Percentiles rank a stretch among this genome's conserved stretches.
phyloP scores from a whole-genome alignment of 495 filamentous ascomycete species.

The Aspergillus sparsus region DNA sequence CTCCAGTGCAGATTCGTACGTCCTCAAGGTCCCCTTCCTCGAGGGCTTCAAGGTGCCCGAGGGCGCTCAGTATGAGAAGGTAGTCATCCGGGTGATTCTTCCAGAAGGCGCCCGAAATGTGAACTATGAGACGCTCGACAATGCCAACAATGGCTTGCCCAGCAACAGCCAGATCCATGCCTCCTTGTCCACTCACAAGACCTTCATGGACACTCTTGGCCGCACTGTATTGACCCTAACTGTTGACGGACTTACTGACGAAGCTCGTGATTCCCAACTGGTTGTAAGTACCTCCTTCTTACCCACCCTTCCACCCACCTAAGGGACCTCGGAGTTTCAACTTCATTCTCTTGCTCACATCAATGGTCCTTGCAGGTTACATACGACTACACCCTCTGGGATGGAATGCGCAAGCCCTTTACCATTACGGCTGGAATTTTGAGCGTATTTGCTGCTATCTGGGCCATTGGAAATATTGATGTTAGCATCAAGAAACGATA shows the following conservation, averaged over 20 bases:
- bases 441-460: slow-evolving; percentile 71
- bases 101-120: slow-evolving; percentile 90
- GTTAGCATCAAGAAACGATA: slow-evolving; percentile 63
- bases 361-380: slow-evolving; percentile 49
- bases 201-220: slow-evolving; percentile 92
- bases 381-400: slow-evolving; percentile 80
- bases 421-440: slow-evolving; percentile 75
- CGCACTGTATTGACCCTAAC: slow-evolving; percentile 80
- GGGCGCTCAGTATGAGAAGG: slow-evolving; percentile 80
- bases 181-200: slow-evolving; percentile 66
- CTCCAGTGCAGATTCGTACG: slow-evolving; percentile 61
- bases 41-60: slow-evolving; percentile 86
- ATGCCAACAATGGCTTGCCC: slow-evolving; percentile 43
- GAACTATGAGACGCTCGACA: slow-evolving; percentile 41
- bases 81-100: slow-evolving; percentile 77
- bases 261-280: slow-evolving; percentile 75
- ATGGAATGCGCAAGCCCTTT: slow-evolving; percentile 81
- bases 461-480: slow-evolving; percentile 76
- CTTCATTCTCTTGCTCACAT: no score
- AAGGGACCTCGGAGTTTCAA: no score
- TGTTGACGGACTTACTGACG: slow-evolving; percentile 84
- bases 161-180: slow-evolving; percentile 37
- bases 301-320: not conserved
- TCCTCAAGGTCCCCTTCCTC: slow-evolving; percentile 94
- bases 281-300: slow-evolving; percentile 51